Base-by-base conservation (phyloP, 139 green algal species). In the Protoeuglena noctilucae region DNA sequence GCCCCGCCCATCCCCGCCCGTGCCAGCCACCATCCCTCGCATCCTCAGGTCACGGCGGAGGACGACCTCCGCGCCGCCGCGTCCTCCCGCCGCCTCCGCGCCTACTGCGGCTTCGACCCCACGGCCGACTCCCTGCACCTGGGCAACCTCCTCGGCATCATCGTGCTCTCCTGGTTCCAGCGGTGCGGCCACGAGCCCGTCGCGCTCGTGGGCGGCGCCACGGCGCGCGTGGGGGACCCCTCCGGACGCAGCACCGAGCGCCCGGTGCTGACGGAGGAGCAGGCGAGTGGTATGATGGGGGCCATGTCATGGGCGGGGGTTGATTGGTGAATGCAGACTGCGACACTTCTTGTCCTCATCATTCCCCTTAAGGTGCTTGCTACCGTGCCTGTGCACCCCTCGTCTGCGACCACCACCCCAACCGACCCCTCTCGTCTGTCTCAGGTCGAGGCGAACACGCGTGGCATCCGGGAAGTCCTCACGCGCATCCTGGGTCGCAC, bases 41-140 rank as follows among this genome's bases (percentile, higher is more conserved):
- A 43, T 43, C 7, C 12, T 43, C 9, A 43, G 34, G 9, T 43
- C 9, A 7, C 9, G 34, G 34, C 12, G 9, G 3, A 56, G 58
- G 14, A 59, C n/a, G n/a, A n/a, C n/a, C n/a, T n/a, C n/a, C n/a
- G n/a, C n/a, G n/a, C n/a, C n/a, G n/a, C n/a, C n/a, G n/a, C n/a
- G n/a, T n/a, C n/a, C n/a, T n/a, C n/a, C n/a, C n/a, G n/a, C n/a
- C n/a, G 54, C 1, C 57, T 96, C 40, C 60, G 69, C 2, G 77
- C 95, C 0, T 98, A 98, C 74, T 94, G 84, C 66, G 91, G 91
- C 23, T 97, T 98, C 59, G 91, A 98, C 67, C 91, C 91, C 21
- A 97, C 89, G 14, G 89, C 89, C 2, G 82, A 93, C 63, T 82
- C 64, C 54, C 58, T 96, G 57, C 86, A 96, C 67, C 68, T 96